These are phyloP conservation scores for Ophiostoma ulmi DNA, from an alignment of 2,329 filamentous ascomycete genomes.

Conservation along the genomic window DNA sequence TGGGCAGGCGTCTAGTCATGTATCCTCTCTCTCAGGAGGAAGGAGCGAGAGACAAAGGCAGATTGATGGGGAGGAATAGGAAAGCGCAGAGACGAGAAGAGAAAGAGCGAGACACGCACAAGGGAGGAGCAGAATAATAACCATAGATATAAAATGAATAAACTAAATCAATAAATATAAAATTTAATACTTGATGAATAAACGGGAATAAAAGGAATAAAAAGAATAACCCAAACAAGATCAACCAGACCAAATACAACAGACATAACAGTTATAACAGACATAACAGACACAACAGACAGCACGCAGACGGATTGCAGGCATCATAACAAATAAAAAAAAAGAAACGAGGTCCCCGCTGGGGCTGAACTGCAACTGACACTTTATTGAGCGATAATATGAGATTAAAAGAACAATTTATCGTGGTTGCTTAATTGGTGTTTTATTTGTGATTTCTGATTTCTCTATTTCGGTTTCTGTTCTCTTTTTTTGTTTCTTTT, in stretches of 20 bases:
- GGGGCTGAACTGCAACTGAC: conserved; percentile 23
- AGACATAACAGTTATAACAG: neutral
- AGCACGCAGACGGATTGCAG: neutral
- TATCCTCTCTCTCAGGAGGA: conserved; percentile 18
- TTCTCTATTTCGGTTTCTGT: neutral
- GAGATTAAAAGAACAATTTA: conserved; percentile 18
- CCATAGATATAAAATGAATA: neutral
- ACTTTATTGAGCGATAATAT: conserved; percentile 12
- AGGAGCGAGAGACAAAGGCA: conserved; percentile 10
- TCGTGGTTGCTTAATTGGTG: neutral
- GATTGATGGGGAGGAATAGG: neutral
- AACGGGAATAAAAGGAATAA: neutral
- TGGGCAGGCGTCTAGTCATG: conserved; percentile 25
- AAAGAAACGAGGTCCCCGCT: conserved; percentile 17
- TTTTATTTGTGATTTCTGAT: neutral
- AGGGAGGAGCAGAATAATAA: neutral
- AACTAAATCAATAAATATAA: neutral
- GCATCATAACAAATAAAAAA: conserved; percentile 5
- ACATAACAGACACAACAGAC: conserved; percentile 7
- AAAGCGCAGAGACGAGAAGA: neutral
- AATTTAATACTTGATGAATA: neutral
- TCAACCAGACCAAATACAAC: neutral
- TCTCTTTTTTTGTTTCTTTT: neutral
- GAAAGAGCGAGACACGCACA: neutral
- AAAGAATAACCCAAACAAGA: neutral